Base-by-base conservation (phyloP, 1,284 basidiomycete species). In the Sutorius eximius region DNA sequence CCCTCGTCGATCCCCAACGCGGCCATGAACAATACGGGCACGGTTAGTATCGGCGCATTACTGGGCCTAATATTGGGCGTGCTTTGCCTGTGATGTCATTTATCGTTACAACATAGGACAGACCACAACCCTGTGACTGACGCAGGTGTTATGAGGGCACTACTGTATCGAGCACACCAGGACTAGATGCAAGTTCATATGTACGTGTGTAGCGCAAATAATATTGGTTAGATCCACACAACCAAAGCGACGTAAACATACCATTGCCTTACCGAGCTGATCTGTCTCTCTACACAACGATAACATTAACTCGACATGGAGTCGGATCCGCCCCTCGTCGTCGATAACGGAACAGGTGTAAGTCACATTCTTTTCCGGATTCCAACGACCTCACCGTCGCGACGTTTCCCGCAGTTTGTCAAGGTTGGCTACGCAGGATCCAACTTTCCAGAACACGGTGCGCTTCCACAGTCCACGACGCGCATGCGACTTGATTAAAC, bases 351-450 rank as follows among this genome's bases (percentile, higher is more conserved):
- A 72, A 98, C 96, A 49, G 96, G 95, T 59, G 95, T 96, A 75
- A 73, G 91, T 75, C 45, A n/a, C 46, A 27, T 22, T 38, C 33
- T 27, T 45, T 47, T 42, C 34, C 3, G 8, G 36, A 57, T 58
- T 55, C 56, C 38, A 15, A 53, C 47, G 20, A 57, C 32, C 29
- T 45, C 10, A 46, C 56, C 37, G 29, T 38, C 18, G 15, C 41
- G 7, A 59, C 37, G 53, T 33, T 42, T 29, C 37, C 41, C 52
- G 58, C 74, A 96, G 93, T 97, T 96, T 71, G 96, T 99, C 68
- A 99, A 98, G 82, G 95, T 96, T 45, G 96, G 96, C 56, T 99
- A 93, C 71, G 95, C 95, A 56, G 97, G 95, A 59, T 95, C 93
- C 64, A 97, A 99, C 80, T 99, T 99, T 73, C 97, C 97, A 57